Conservation (phyloP, 169 alveolate genomes). For the Plasmodium yoelii region DNA sequence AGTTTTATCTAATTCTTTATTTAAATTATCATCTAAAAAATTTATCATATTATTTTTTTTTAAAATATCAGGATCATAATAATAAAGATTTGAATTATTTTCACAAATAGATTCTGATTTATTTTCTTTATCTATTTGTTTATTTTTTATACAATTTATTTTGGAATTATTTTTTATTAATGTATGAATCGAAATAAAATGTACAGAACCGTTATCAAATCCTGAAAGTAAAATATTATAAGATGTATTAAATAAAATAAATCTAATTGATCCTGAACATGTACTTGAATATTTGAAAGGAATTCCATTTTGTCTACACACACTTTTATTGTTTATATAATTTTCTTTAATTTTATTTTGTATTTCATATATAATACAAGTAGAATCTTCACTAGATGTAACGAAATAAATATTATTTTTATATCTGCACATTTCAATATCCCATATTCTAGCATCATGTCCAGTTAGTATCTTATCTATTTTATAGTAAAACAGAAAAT, state of each 20-base stretch:
- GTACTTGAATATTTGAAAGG: conserved; percentile 28
- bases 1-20: conserved; percentile 25
- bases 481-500: neutral
- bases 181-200: no score
- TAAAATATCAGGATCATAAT: neutral
- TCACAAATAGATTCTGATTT: neutral
- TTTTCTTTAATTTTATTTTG: neutral
- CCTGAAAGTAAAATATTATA: neutral
- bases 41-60: conserved; percentile 18
- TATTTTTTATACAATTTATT: neutral
- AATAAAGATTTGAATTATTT: neutral
- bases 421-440: conserved; percentile 39
- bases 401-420: conserved; percentile 31
- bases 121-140: neutral
- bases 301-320: conserved; percentile 12
- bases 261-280: conserved; percentile 36
- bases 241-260: neutral
- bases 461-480: conserved; percentile 33
- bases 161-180: no score
- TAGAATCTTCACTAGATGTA: conserved; percentile 73
- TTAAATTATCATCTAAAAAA: conserved; percentile 14
- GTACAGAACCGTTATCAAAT: neutral
- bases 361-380: conserved; percentile 37
- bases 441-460: conserved; percentile 72
- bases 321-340: conserved; percentile 3